phyloP scores from a whole-genome alignment of 371 early-diverging fungal genomes.

The Rhizomucor pusillus region DNA sequence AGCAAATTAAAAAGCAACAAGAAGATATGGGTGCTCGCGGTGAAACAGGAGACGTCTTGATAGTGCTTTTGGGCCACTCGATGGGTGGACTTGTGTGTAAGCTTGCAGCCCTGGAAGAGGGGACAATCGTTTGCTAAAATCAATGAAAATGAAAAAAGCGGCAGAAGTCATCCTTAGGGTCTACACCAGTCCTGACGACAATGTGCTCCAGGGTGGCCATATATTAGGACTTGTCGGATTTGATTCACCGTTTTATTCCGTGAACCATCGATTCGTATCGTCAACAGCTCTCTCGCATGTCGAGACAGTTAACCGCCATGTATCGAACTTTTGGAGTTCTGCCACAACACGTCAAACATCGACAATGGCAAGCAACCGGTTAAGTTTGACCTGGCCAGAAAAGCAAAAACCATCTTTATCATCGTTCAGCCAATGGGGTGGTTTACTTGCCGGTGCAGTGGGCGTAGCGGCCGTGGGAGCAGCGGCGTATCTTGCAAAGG shows the following conservation, averaged over 20 bases:
- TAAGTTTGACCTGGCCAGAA: neutral
- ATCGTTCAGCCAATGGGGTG: constrained; percentile 23
- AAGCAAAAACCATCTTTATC: constrained; percentile 2
- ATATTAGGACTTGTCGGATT: constrained; percentile 61
- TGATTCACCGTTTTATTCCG: constrained; percentile 62
- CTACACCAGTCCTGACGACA: constrained; percentile 7
- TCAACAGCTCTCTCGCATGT: constrained; percentile 28
- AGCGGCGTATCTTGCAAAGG: constrained; percentile 41
- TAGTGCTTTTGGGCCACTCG: constrained; percentile 52
- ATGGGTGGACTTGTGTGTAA: constrained; percentile 69
- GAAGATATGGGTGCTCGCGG: constrained; percentile 14
- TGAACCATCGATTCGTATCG: constrained; percentile 46
- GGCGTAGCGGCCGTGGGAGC: constrained; percentile 54
- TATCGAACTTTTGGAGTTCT: constrained; percentile 5
- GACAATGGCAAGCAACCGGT: neutral
- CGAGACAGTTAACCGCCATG: constrained; percentile 13
- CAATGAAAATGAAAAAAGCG: constrained; percentile 22
- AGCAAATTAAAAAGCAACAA: constrained; percentile 34
- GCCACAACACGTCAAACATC: neutral
- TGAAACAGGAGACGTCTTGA: constrained; percentile 32
- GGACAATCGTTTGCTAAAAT: neutral
- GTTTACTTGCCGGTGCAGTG: constrained; percentile 49
- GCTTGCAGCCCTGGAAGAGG: constrained; percentile 1
- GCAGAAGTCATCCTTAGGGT: constrained; percentile 56
- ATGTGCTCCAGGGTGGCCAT: constrained; percentile 21